Base-by-base conservation (phyloP, 352 stramenopile genomes). In the Plasmopara halstedii region DNA sequence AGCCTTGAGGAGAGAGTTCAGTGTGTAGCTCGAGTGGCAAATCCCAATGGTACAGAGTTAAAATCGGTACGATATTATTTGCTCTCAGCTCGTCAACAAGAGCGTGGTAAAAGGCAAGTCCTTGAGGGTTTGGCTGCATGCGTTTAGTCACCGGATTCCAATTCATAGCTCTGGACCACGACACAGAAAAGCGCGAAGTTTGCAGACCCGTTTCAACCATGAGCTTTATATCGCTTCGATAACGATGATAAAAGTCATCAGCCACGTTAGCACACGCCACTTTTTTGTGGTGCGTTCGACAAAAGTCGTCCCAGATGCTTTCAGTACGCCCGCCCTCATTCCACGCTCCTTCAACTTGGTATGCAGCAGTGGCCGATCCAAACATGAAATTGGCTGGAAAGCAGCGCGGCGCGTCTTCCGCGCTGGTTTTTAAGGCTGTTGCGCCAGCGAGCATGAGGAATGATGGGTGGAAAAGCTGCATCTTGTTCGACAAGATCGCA, bases 31-130 rank as follows among this genome's bases (percentile, higher is more conserved):
- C 60, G 19, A 90, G 63, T 6, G 95, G 95, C 10, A 98, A 52
- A 64, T 98, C 95, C 92, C 92, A 98, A 70, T 98, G 95, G 59
- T 97, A 98, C n/a, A 98, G 58, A 9, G 93, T 98, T 15, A 97
- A 55, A 26, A 95, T 82, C n/a, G 95, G 91, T 36, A 81, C 68
- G 42, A 98, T 94, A 49, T 75, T 67, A 41, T 74, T 62, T 2
- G 41, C 56, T 5, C 76, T 34, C 3, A 98, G 66, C 22, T 71
- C 62, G 60, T 98, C 80, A 46, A 98, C 85, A 0, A 98, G 32
- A 13, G 70, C 55, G 57, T 96, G 84, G 72, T 98, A 98, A 73
- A 97, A 97, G 1, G 64, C 65, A 32, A 98, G 71, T 8, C 93
- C 93, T 11, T 71, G 58, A 10, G 73, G 57, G 62, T 97, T 97